Conservation (phyloP, 495 filamentous ascomycete genomes). For the Hypoxylon lenormandii region DNA sequence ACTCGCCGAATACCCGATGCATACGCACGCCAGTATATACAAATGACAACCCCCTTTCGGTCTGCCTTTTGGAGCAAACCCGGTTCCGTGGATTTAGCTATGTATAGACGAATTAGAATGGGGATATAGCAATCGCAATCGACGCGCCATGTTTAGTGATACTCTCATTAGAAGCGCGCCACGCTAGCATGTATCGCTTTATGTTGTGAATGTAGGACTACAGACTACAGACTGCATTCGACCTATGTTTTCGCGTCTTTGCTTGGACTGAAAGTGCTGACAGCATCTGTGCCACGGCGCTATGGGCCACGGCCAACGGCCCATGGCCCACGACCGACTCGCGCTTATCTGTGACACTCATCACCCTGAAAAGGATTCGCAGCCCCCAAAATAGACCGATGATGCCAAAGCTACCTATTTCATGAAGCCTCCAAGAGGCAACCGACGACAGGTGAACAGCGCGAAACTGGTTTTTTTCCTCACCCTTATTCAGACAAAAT, state of each 20-base stretch:
- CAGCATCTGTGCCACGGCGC: constrained; percentile 31
- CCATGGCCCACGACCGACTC: constrained; percentile 11
- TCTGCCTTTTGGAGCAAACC: constrained; percentile 8
- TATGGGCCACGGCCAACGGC: constrained; percentile 7
- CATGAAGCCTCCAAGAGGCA: constrained; percentile 25
- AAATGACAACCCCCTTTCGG: neutral
- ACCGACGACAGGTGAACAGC: constrained; percentile 17
- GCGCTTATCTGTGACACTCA: constrained; percentile 30
- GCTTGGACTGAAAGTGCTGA: constrained; percentile 35
- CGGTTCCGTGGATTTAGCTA: constrained; percentile 25
- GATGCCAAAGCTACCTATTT: neutral
- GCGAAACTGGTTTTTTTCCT: constrained; percentile 13
- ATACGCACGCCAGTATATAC: neutral
- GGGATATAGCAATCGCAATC: neutral
- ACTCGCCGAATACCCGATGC: constrained; percentile 16
- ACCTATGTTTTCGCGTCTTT: neutral
- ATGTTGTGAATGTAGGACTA: constrained; percentile 5
- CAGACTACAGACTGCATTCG: neutral
- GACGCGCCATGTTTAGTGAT: constrained; percentile 30
- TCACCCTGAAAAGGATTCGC: constrained; percentile 30
- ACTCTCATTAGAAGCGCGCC: constrained; percentile 25
- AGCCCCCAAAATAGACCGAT: constrained; percentile 14
- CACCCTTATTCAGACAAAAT: constrained; percentile 9
- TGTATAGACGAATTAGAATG: neutral
- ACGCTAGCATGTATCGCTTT: constrained; percentile 20